Evolutionary conservation across 2,329 filamentous ascomycete species (phyloP).

Genomic region (Stachybotrys elegans): DNA sequence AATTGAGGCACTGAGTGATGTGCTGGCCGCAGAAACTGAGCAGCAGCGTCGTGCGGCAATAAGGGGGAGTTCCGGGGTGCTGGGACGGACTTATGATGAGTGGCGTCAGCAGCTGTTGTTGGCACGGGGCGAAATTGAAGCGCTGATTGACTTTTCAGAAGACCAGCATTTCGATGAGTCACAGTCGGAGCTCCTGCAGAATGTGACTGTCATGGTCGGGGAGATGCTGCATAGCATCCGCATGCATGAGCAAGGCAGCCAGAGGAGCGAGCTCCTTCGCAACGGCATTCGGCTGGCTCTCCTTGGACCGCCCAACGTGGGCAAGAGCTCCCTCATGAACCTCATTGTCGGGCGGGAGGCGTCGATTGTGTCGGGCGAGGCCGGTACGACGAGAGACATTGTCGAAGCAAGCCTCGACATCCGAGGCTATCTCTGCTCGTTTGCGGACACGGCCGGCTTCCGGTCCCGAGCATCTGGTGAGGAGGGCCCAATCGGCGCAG

Average conservation of each 20-base stretch:
- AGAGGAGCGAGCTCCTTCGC: conserved; percentile 76
- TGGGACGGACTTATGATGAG: conserved; percentile 71
- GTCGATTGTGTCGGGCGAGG: conserved; percentile 89
- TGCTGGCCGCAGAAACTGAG: conserved; percentile 71
- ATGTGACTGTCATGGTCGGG: conserved; percentile 61
- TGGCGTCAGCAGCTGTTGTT: conserved; percentile 76
- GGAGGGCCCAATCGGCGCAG: conserved; percentile 51
- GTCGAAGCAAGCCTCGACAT: conserved; percentile 89
- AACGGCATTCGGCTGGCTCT: conserved; percentile 83
- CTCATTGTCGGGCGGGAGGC: conserved; percentile 85
- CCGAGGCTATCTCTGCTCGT: conserved; percentile 83
- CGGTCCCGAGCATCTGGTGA: conserved; percentile 37
- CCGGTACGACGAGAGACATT: conserved; percentile 89
- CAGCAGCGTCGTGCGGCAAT: conserved; percentile 87
- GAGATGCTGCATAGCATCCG: conserved; percentile 58
- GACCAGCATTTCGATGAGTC: conserved; percentile 96
- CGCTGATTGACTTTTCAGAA: conserved; percentile 93
- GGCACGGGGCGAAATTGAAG: conserved; percentile 87
- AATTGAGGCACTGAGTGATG: conserved; percentile 62
- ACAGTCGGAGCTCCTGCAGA: conserved; percentile 63
- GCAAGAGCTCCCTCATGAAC: conserved; percentile 93
- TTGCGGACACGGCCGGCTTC: conserved; percentile 92
- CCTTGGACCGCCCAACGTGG: conserved; percentile 86
- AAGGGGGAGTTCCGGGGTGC: conserved; percentile 63
- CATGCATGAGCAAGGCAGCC: conserved; percentile 69